Percentiles rank a stretch among this genome's conserved stretches.
phyloP scores from a whole-genome alignment of 495 filamentous ascomycete species.

The Extremus antarcticus region DNA sequence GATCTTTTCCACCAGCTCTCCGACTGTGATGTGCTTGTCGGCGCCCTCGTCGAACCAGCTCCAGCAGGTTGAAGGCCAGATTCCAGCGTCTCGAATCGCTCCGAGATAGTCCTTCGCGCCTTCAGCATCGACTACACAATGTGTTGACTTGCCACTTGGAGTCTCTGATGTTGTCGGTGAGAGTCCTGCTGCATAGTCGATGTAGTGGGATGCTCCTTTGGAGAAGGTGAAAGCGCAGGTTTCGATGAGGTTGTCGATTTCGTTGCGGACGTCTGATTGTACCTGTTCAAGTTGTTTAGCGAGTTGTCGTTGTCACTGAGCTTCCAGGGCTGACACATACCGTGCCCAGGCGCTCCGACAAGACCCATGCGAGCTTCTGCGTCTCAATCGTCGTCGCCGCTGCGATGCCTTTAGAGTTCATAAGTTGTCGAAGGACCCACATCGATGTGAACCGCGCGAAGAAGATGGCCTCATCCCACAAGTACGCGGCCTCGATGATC shows the following conservation, averaged over 20 bases:
- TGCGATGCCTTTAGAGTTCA: background rate
- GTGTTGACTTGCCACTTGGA: background rate
- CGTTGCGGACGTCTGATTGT: background rate
- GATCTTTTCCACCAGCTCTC: slow-evolving; percentile 4
- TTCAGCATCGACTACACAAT: slow-evolving; percentile 11
- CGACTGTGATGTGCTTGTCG: background rate
- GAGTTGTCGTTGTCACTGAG: background rate
- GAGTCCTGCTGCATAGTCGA: slow-evolving; percentile 14
- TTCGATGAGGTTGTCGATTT: slow-evolving; percentile 10
- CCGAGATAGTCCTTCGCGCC: slow-evolving; percentile 9
- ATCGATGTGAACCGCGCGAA: slow-evolving; percentile 1
- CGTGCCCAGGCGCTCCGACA: background rate
- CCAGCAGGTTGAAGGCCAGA: slow-evolving; percentile 15
- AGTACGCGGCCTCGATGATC: slow-evolving; percentile 7
- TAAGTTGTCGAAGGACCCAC: background rate
- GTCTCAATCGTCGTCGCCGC: background rate
- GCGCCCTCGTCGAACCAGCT: background rate
- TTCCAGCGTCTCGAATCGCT: slow-evolving; percentile 7
- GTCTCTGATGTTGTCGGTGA: background rate
- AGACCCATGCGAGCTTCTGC: background rate
- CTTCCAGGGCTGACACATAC: slow-evolving; percentile 4
- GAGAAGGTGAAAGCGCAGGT: slow-evolving; percentile 12
- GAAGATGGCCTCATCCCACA: slow-evolving; percentile 1
- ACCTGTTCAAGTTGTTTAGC: background rate
- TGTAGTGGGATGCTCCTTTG: slow-evolving; percentile 6